Conservation (phyloP, 345 rosid genomes). For the Excoecaria cochinchinensis region DNA sequence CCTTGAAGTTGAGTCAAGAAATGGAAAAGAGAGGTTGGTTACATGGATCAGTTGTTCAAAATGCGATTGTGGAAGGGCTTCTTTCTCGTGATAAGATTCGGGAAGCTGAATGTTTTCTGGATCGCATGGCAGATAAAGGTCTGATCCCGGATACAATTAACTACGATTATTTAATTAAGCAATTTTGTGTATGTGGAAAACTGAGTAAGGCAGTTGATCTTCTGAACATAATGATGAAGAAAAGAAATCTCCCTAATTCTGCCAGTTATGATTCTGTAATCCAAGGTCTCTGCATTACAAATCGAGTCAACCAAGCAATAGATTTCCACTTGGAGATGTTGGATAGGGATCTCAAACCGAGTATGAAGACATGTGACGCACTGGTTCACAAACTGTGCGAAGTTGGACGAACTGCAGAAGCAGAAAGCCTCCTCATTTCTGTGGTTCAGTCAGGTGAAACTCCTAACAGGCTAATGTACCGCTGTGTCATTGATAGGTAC, state of each 20-base stretch:
- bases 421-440: constrained; percentile 51
- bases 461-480: constrained; percentile 57
- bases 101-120: constrained; percentile 59
- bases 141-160: constrained; percentile 34
- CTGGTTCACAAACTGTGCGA: constrained; percentile 44
- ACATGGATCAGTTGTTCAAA: constrained; percentile 48
- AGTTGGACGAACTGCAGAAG: constrained; percentile 44
- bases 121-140: constrained; percentile 38
- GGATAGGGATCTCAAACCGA: constrained; percentile 51
- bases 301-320: constrained; percentile 48
- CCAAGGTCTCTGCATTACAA: constrained; percentile 39
- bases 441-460: constrained; percentile 50
- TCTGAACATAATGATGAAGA: constrained; percentile 62
- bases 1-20: constrained; percentile 47
- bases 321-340: constrained; percentile 66
- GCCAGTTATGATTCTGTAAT: constrained; percentile 60
- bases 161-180: constrained; percentile 59
- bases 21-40: constrained; percentile 54
- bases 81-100: constrained; percentile 39
- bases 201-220: constrained; percentile 55
- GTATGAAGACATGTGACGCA: constrained; percentile 43
- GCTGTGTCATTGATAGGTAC: constrained; percentile 46
- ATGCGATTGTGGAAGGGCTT: constrained; percentile 45
- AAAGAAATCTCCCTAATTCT: constrained; percentile 41
- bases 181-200: constrained; percentile 43